Evolutionary conservation across 2,329 filamentous ascomycete genomes (phyloP).

Genomic region (Ilyonectria destructans): DNA sequence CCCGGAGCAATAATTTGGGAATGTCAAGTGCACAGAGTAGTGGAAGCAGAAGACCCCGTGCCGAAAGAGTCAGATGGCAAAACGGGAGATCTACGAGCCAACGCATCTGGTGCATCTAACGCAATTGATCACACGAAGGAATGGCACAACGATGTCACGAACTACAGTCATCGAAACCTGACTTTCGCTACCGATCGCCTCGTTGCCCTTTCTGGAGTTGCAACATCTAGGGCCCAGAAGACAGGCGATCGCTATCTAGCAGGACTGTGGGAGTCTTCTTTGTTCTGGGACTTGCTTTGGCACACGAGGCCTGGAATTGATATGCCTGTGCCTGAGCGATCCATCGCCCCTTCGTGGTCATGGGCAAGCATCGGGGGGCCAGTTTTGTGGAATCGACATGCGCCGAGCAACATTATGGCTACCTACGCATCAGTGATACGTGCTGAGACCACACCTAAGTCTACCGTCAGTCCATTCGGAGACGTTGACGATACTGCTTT

Average conservation of each 20-base stretch:
- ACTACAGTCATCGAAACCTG: constrained; percentile 15
- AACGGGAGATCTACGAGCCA: not conserved
- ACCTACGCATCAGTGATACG: not conserved
- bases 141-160: constrained; percentile 8
- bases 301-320: constrained; percentile 3
- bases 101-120: not conserved
- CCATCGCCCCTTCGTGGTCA: constrained; percentile 15
- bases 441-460: constrained; percentile 1
- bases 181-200: constrained; percentile 19
- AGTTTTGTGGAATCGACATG: constrained; percentile 8
- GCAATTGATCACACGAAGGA: not conserved
- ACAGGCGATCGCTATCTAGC: constrained; percentile 15
- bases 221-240: not conserved
- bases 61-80: not conserved
- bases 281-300: constrained; percentile 25
- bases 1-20: constrained; percentile 21
- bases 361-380: constrained; percentile 16
- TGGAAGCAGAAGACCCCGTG: constrained; percentile 14
- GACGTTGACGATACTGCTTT: not conserved
- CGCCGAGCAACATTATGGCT: not conserved
- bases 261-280: constrained; percentile 15
- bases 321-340: not conserved
- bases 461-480: not conserved
- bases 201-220: constrained; percentile 12
- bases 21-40: not conserved